Base-by-base conservation (phyloP, 345 rosid genomes). In the Kandelia obovata region DNA sequence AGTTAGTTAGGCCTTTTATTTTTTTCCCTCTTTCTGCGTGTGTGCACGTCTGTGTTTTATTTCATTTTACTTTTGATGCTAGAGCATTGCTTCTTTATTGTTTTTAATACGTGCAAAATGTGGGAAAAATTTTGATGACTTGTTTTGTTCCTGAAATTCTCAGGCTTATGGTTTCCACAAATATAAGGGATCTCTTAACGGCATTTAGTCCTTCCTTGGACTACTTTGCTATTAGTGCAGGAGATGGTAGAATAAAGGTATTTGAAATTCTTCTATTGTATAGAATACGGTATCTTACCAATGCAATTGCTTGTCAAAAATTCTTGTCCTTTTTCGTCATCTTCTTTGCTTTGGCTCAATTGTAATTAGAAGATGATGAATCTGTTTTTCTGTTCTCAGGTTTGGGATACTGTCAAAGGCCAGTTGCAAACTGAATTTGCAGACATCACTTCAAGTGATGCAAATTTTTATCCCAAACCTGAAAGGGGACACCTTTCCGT, bases 201-300 rank as follows among this genome's bases (percentile, higher is more conserved):
- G 81, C 90, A 39, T 89, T 86, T 67, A 92, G 97, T 66, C 97
- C 96, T 26, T 74, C 88, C 0, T 63, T 89, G 56, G 93, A 92
- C 65, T 88, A 89, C 73, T 85, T 92, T 8, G 97, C 97, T 35
- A 75, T 92, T 73, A 80, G 87, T 75, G 78, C 93, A 0, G 97
- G 97, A 20, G 96, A 89, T 80, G 97, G 96, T 68, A 83, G 97
- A 71, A 84, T 92, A 66, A 92, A 92, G 96, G 97, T 89, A 66
- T 47, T 39, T 32, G 25, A 20, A 27, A 37, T 27, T 46, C 69
- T 64, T 26, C 27, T 56, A 34, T n/a, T 63, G 27, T 32, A 23
- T 13, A 4, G 65, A n/a, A 37, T 53, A 11, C 7, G 21, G 10
- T 20, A 53, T 20, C 13, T 53, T 2, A 21, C 26, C 58, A 21